These are phyloP conservation scores for Nicotiana rustica DNA, from an alignment of 305 asterid species.

Conservation along the genomic window DNA sequence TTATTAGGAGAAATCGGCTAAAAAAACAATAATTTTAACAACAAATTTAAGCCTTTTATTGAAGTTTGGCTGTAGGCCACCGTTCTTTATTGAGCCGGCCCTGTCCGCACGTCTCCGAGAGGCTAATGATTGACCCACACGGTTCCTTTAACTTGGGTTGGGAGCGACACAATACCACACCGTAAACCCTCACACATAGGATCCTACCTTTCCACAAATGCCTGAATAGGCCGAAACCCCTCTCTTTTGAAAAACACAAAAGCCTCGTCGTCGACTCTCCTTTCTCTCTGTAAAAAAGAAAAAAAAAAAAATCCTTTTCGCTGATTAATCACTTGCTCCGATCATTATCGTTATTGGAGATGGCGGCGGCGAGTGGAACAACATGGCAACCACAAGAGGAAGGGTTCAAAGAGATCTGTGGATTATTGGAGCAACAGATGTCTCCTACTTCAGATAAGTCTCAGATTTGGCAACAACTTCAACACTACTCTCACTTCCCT, in stretches of 20 bases:
- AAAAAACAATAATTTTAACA: no score
- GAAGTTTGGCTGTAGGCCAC: no score
- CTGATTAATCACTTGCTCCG: constrained; percentile 29
- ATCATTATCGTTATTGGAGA: constrained; percentile 25
- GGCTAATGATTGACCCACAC: constrained; percentile 36
- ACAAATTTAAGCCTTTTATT: no score
- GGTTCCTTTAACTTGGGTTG: neutral
- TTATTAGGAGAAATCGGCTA: no score
- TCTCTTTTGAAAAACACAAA: constrained; percentile 3
- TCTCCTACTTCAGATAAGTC: constrained; percentile 82
- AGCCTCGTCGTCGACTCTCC: constrained; percentile 26
- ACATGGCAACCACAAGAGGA: constrained; percentile 90
- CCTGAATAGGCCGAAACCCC: constrained; percentile 32
- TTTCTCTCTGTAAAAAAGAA: constrained; percentile 23
- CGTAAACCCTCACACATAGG: constrained; percentile 20
- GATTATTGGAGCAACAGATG: constrained; percentile 90
- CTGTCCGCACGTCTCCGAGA: constrained; percentile 7
- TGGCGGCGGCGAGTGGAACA: constrained; percentile 56
- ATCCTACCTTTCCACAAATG: neutral
- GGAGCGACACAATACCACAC: neutral
- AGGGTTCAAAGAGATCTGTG: constrained; percentile 95
- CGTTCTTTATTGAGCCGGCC: no score
- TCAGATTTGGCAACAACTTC: constrained; percentile 82
- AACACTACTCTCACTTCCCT: constrained; percentile 92
- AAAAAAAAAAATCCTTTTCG: neutral